Base-by-base conservation (phyloP, 148 eudicot species). In the Dianthus caryophyllus region DNA sequence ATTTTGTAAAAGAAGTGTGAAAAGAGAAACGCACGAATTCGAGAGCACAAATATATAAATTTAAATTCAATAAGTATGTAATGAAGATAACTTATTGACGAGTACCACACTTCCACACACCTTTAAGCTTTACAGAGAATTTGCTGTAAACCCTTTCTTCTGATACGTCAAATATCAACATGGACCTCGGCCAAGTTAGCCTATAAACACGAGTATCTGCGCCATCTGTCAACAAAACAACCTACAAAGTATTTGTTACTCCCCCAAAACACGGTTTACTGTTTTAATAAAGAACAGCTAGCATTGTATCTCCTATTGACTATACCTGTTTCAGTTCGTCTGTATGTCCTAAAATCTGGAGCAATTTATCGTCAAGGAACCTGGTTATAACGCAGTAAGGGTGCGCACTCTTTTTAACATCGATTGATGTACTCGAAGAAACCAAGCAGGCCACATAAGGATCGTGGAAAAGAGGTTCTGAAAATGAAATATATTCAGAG, bases 211-310 rank as follows among this genome's bases (percentile, higher is more conserved):
- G 88, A 69, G 98, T 93, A 69, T 93, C 98, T 75, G 84, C 83
- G 27, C 98, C 98, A 86, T 93, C 96, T 78, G 95, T 93, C 59
- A 93, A 82, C 72, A 93, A 68, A 74, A 93, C 96, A 79, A 87
- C 91, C 98, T 93, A 77, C 59, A 76, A 29, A 71, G 61, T 38
- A 46, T 65, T 67, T 56, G 44, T 55, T 38, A 44, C 70, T 53
- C 53, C 18, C 18, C 33, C 53, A 61, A 69, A 71, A 15, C 30
- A 11, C 12, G 22, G 67, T 7, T n/a, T 58, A 22, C 25, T 1
- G 10, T 14, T 9, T 61, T 61, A 27, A 27, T 10, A 39, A 27
- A 38, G 46, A 62, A 69, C 9, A 21, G 9, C 43, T 46, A 77
- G 41, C 41, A 58, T 26, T 64, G 33, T 47, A 57, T 0, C 11